Base-by-base conservation (phyloP, 2,329 filamentous ascomycete genomes). In the Fusarium luffae region DNA sequence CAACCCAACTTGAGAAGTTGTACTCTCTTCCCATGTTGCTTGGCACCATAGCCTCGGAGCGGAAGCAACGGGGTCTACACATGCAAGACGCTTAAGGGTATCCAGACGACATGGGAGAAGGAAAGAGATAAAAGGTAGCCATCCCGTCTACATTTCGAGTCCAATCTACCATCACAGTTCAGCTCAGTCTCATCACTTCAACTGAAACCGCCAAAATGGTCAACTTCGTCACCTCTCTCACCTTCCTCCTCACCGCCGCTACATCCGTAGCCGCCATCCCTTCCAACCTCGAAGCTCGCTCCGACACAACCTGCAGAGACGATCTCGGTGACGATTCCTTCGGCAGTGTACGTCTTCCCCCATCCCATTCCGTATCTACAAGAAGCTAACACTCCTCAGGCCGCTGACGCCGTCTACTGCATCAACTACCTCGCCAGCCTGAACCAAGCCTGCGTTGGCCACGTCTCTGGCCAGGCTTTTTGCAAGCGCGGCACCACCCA, bases 381-480 rank as follows among this genome's bases (percentile, higher is more conserved):
- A 12, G 3, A 13, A 6, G 3, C 47, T 66, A n/a, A 63, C 25
- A 4, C 4, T 19, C 1, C 1, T 0, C 9, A 66, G 63, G 48
- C 51, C 21, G 51, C 61, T 2, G 64, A 67, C 27, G 64, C 64
- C 9, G 64, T 66, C 0, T 57, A 66, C 10, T 66, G 64, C 25
- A 67, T 67, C 63, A 52, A 67, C 50, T 67, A 62, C 34, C 64
- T 67, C n/a, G 64, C 64, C 50, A 62, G 64, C 9, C 64, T 67
- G 6, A 27, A 44, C 9, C 56, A 67, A 43, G 41, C 32, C 6
- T 67, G 64, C 3, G 52, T 54, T 7, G 62, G 44, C 6, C 41
- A 41, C 13, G 56, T 67, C 34, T 43, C 62, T 0, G 64, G 44
- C 7, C n/a, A 19, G 3, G 32, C 56, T 2, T 67, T 66, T 21